Conservation (phyloP, 805 yeast genomes). For the Nakazawaea wyomingensis region DNA sequence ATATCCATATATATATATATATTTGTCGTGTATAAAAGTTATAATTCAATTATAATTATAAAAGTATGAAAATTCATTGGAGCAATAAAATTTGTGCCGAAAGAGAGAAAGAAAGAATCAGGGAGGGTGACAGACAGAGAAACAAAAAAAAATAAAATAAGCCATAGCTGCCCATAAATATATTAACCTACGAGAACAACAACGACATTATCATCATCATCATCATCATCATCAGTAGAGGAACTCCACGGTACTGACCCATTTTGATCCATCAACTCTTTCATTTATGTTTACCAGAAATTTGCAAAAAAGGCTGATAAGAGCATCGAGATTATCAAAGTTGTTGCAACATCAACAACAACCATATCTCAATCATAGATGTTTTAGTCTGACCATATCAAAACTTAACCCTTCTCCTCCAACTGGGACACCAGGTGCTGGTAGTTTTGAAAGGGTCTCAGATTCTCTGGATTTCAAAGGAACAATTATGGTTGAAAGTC, state of each 20-base stretch:
- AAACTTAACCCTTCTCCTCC: not conserved
- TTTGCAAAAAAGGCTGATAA: not conserved
- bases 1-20: too few species aligned
- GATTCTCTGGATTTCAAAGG: conserved; percentile 8
- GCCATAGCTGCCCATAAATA: too few species aligned
- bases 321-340: not conserved
- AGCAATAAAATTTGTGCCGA: too few species aligned
- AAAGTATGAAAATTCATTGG: too few species aligned
- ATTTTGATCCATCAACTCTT: not conserved
- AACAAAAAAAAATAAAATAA: too few species aligned
- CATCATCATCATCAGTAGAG: too few species aligned
- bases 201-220: too few species aligned
- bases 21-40: too few species aligned
- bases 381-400: not conserved
- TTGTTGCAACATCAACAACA: not conserved
- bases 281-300: conserved; percentile 2
- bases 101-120: too few species aligned
- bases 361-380: not conserved
- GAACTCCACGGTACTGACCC: not conserved
- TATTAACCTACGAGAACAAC: too few species aligned
- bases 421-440: not conserved
- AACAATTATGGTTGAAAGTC: conserved; percentile 28
- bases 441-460: not conserved
- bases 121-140: too few species aligned
- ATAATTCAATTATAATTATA: too few species aligned